These are phyloP conservation scores for Royoungia palumana DNA, from an alignment of 768 basidiomycete genomes.

Conservation along the genomic window DNA sequence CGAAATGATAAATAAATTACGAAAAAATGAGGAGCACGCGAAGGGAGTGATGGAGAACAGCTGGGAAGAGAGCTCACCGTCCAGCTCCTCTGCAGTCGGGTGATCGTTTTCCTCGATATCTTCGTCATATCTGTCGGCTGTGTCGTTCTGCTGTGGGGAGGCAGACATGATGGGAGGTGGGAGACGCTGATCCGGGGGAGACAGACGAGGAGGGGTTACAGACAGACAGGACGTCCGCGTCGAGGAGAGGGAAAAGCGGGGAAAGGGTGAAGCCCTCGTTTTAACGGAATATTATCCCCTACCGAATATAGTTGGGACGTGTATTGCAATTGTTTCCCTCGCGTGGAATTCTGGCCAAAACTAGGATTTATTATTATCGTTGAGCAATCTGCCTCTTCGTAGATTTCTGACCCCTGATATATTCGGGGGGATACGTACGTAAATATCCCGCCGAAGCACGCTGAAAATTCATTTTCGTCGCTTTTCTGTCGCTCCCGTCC, in stretches of 20 bases:
- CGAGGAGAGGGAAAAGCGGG: slow-evolving; percentile 55
- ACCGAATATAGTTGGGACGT: slow-evolving; percentile 68
- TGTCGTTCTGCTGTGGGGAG: slow-evolving; percentile 55
- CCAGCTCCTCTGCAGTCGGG: slow-evolving; percentile 33
- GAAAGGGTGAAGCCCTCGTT: slow-evolving; percentile 64
- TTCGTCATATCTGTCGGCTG: slow-evolving; percentile 54
- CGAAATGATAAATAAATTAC: slow-evolving; percentile 19
- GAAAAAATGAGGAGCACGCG: slow-evolving; percentile 16
- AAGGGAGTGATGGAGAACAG: slow-evolving; percentile 11
- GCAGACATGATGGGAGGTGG: slow-evolving; percentile 50
- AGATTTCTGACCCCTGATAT: slow-evolving; percentile 55
- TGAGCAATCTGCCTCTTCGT: slow-evolving; percentile 47
- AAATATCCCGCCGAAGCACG: slow-evolving; percentile 37
- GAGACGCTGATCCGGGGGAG: slow-evolving; percentile 26
- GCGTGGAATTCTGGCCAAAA: slow-evolving; percentile 60
- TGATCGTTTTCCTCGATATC: slow-evolving; percentile 54
- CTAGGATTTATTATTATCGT: slow-evolving; percentile 57
- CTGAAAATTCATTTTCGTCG: slow-evolving; percentile 37
- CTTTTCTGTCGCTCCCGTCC: not conserved
- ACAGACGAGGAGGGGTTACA: slow-evolving; percentile 16
- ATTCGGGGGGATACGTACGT: slow-evolving; percentile 58
- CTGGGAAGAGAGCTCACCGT: slow-evolving; percentile 24
- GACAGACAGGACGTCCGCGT: slow-evolving; percentile 30
- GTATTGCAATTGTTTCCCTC: slow-evolving; percentile 62
- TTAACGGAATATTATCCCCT: slow-evolving; percentile 70